phyloP scores from a whole-genome alignment of 768 basidiomycete species.

The Agaricus sinodeliciosus region DNA sequence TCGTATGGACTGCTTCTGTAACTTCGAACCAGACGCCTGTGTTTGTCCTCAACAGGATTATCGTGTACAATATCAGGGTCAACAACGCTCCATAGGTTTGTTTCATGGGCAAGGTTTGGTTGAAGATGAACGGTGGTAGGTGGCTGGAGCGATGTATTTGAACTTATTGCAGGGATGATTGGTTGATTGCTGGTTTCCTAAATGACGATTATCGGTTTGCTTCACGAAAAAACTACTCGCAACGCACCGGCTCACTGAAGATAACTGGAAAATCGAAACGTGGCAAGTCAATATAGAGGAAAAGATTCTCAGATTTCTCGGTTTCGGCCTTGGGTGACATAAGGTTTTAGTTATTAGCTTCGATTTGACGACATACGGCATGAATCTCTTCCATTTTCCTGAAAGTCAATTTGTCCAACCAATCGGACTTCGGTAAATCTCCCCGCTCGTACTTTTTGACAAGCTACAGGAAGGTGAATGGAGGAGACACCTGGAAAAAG shows the following conservation, averaged over 20 bases:
- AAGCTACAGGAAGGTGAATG: conserved; percentile 33
- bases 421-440: conserved; percentile 90
- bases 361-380: conserved; percentile 45
- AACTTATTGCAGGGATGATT: conserved; percentile 23
- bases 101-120: conserved; percentile 51
- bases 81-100: conserved; percentile 77
- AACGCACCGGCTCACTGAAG: conserved; percentile 79
- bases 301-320: conserved; percentile 89
- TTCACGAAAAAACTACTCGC: neutral
- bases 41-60: conserved; percentile 97
- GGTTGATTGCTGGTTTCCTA: conserved; percentile 11
- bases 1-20: conserved; percentile 94
- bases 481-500: conserved; percentile 10
- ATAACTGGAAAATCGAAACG: conserved; percentile 97
- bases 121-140: conserved; percentile 39
- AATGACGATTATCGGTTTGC: conserved; percentile 22
- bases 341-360: neutral
- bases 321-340: conserved; percentile 63
- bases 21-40: conserved; percentile 87
- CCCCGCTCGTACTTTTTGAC: conserved; percentile 97
- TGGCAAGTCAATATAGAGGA: conserved; percentile 92
- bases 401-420: conserved; percentile 92
- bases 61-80: conserved; percentile 90
- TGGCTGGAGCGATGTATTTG: conserved; percentile 36
- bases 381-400: conserved; percentile 94